These are phyloP conservation scores for Macrophomina tecta DNA, from an alignment of 2,329 filamentous ascomycete species.

Conservation along the genomic window DNA sequence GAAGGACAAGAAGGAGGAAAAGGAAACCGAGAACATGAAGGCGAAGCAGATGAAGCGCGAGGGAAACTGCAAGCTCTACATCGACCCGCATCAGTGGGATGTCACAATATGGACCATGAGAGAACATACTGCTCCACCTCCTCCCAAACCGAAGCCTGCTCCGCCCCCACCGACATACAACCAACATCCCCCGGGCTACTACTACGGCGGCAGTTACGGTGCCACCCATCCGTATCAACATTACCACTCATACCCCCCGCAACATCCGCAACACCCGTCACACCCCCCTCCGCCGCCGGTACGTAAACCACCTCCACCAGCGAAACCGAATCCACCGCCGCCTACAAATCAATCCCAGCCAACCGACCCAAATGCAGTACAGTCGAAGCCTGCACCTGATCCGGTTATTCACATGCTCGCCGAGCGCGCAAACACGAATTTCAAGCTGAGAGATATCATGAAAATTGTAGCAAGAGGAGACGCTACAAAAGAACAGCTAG, in stretches of 20 bases:
- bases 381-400: conserved; percentile 59
- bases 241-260: conserved; percentile 33
- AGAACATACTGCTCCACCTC: conserved; percentile 61
- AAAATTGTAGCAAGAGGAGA: conserved; percentile 79
- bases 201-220: conserved; percentile 14
- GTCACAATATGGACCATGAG: conserved; percentile 76
- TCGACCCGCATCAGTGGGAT: conserved; percentile 81
- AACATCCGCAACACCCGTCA: conserved; percentile 40
- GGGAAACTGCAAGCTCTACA: conserved; percentile 67
- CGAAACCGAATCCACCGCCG: conserved; percentile 28
- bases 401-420: conserved; percentile 83
- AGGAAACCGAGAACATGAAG: conserved; percentile 62
- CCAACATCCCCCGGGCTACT: conserved; percentile 27
- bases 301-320: conserved; percentile 31
- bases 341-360: conserved; percentile 22
- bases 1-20: conserved; percentile 49
- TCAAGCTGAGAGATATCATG: conserved; percentile 78
- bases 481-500: conserved; percentile 73
- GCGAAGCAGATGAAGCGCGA: conserved; percentile 46
- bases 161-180: conserved; percentile 37
- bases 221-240: conserved; percentile 26
- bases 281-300: conserved; percentile 32
- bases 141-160: conserved; percentile 33
- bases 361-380: conserved; percentile 22
- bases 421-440: conserved; percentile 74